A percentile compares a stretch with the other conserved stretches of the same genome.
Conservation (phyloP, 2,329 filamentous ascomycete genomes). For the Hypoxylon sp. region DNA sequence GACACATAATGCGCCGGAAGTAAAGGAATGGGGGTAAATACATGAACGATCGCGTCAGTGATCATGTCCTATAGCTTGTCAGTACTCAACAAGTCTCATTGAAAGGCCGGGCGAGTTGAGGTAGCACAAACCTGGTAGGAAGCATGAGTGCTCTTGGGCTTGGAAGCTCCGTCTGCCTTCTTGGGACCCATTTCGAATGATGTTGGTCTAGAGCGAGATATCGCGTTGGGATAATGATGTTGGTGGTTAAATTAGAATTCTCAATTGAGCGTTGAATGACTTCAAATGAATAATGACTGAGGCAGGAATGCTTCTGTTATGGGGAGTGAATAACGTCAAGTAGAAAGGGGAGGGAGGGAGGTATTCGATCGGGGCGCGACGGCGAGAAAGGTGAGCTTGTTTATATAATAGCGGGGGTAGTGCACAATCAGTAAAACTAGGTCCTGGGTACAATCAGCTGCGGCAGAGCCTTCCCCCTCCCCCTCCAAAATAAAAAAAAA, state of each 20-base stretch:
- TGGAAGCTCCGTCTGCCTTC: constrained; percentile 67
- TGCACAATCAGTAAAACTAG: constrained; percentile 69
- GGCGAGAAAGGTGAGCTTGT: constrained; percentile 70
- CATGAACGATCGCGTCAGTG: constrained; percentile 72
- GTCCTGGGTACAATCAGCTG: constrained; percentile 47
- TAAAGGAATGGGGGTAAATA: constrained; percentile 61
- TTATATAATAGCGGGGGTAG: constrained; percentile 72
- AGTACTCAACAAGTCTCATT: constrained; percentile 51
- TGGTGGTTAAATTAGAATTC: constrained; percentile 30
- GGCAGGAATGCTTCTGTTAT: constrained; percentile 38
- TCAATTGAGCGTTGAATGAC: constrained; percentile 51
- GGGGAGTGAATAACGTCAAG: constrained; percentile 50
- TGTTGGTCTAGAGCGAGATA: constrained; percentile 42
- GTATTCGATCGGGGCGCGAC: constrained; percentile 60
- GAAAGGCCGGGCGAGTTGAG: constrained; percentile 34
- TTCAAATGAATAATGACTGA: constrained; percentile 41
- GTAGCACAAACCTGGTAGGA: constrained; percentile 70
- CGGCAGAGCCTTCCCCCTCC: constrained; percentile 31
- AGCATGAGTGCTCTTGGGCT: constrained; percentile 67
- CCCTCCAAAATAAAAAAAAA: constrained; percentile 35
- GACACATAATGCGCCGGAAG: constrained; percentile 57
- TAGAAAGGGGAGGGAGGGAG: constrained; percentile 59
- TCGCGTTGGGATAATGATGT: constrained; percentile 40
- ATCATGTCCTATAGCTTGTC: constrained; percentile 71
- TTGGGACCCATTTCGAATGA: constrained; percentile 70